Evolutionary conservation across 768 basidiomycete genomes (phyloP).

Genomic region (Mrakia gelida): DNA sequence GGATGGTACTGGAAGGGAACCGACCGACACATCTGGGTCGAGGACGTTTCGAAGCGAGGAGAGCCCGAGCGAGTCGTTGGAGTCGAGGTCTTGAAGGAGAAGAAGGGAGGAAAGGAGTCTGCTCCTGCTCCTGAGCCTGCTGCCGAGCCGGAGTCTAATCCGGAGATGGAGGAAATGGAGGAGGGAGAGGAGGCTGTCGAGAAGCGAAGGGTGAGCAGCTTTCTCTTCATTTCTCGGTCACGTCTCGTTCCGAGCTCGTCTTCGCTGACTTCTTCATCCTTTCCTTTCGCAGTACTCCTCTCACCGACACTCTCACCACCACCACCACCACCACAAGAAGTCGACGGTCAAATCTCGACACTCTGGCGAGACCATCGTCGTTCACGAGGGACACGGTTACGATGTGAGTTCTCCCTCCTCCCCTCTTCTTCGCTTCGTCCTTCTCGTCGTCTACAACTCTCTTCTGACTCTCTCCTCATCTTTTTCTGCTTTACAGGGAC

Average conservation of each 20-base stretch:
- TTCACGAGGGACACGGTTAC: conserved; percentile 33
- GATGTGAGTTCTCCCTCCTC: background rate
- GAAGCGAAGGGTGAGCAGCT: background rate
- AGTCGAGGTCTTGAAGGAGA: conserved; percentile 2
- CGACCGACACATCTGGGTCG: background rate
- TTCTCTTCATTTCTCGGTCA: background rate
- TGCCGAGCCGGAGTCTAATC: background rate
- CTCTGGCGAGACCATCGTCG: conserved; percentile 30
- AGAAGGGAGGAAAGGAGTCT: background rate
- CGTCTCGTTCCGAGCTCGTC: background rate
- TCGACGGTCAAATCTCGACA: background rate
- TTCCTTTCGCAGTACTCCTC: background rate
- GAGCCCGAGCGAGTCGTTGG: background rate
- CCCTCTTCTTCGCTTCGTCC: too few species aligned
- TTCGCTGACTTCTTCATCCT: background rate
- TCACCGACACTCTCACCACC: conserved; percentile 7
- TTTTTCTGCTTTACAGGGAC: too few species aligned
- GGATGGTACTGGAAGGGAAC: conserved; percentile 5
- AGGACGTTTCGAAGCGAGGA: conserved; percentile 1
- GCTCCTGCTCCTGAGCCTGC: background rate
- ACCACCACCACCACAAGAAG: conserved; percentile 33
- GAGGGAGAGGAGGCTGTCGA: background rate
- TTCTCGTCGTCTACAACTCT: too few species aligned
- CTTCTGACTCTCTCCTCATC: too few species aligned
- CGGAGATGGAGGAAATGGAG: background rate